Evolutionary conservation across 78 protist species (phyloP).

Genomic region (Dictyostelium brefeldianum): DNA sequence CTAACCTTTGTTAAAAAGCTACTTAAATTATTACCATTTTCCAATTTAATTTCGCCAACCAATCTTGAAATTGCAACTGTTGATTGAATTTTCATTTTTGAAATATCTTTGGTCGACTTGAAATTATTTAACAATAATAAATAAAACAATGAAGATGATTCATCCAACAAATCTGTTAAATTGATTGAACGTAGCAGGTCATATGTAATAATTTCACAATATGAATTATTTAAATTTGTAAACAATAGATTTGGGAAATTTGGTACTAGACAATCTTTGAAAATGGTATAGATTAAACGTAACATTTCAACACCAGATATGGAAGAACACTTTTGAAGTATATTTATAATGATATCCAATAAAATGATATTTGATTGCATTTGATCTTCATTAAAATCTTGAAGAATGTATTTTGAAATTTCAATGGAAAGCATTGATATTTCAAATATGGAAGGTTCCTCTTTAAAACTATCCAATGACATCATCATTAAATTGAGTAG

Average conservation of each 20-base stretch:
- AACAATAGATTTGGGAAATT: conserved; percentile 16
- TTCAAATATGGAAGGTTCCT: conserved; percentile 73
- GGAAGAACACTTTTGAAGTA: conserved; percentile 31
- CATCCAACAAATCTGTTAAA: conserved; percentile 21
- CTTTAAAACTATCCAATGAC: conserved; percentile 48
- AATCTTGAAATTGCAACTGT: conserved; percentile 80
- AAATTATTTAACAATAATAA: conserved; percentile 44
- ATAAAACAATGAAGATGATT: conserved; percentile 58
- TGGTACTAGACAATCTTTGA: conserved; percentile 42
- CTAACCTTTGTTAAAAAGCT: conserved; percentile 26
- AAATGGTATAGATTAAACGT: conserved; percentile 24
- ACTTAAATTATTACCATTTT: conserved; percentile 36
- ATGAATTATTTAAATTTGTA: conserved; percentile 20
- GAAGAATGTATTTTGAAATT: conserved; percentile 19
- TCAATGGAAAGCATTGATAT: conserved; percentile 42
- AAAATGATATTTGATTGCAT: conserved; percentile 9
- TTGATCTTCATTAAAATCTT: conserved; percentile 42
- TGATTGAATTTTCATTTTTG: conserved; percentile 82
- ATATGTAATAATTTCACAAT: conserved; percentile 46
- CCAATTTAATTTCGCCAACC: conserved; percentile 78
- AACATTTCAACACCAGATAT: conserved; percentile 42
- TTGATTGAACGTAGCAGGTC: conserved; percentile 30
- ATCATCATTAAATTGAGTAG: conserved; percentile 15
- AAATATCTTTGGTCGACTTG: conserved; percentile 47
- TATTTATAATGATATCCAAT: conserved; percentile 54